A percentile compares a stretch with the other conserved stretches of the same genome.
phyloP scores from a whole-genome alignment of 768 basidiomycete genomes.

The Boletus sp. region DNA sequence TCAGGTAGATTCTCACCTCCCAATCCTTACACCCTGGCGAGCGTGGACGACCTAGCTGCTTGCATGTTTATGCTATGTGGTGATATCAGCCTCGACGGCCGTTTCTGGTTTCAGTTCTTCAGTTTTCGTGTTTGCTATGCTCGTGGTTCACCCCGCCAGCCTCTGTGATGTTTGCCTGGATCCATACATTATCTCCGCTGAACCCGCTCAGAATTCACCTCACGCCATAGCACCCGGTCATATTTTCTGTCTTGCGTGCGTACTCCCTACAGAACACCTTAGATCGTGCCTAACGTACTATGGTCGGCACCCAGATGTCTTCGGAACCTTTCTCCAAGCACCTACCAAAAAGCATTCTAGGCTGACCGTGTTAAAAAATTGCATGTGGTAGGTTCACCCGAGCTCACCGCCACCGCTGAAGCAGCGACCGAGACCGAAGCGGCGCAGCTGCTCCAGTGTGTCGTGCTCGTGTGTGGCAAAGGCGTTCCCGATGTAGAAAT shows the following conservation, averaged over 20 bases:
- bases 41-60: constrained; percentile 14
- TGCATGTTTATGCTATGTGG: constrained; percentile 36
- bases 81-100: constrained; percentile 30
- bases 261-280: constrained; percentile 18
- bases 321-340: constrained; percentile 44
- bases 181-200: constrained; percentile 50
- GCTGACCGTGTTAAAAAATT: constrained; percentile 60
- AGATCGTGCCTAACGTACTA: constrained; percentile 13
- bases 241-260: constrained; percentile 69
- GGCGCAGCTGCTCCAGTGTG: constrained; percentile 34
- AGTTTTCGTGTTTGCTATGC: constrained; percentile 38
- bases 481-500: constrained; percentile 34
- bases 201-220: constrained; percentile 50
- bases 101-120: constrained; percentile 24
- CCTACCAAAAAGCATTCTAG: constrained; percentile 59
- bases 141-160: constrained; percentile 68
- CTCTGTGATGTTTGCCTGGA: constrained; percentile 78
- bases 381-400: constrained; percentile 55
- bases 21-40: constrained; percentile 23
- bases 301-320: constrained; percentile 49
- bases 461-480: constrained; percentile 36
- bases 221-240: constrained; percentile 78
- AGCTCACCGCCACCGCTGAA: constrained; percentile 33
- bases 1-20: no score
- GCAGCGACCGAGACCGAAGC: constrained; percentile 44